Evolutionary conservation across 2,329 filamentous ascomycete species (phyloP), one percentile per base, ranked within the genome.

Genomic region (Rosellinia necatrix): DNA sequence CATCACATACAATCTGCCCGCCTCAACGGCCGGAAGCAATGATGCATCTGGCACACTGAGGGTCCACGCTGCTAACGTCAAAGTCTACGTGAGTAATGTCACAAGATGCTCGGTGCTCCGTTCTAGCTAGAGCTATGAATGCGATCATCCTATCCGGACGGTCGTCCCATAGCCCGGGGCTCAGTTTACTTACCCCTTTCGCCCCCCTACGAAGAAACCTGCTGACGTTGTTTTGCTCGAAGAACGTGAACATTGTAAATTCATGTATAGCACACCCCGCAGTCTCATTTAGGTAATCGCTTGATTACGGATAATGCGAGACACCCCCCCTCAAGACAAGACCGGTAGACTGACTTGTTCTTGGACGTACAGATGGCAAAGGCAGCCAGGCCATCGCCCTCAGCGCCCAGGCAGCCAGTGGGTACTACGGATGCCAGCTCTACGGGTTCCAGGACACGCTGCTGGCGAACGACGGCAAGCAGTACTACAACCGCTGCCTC

Each of bases 231-330:
- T 22, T 15, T 49, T 30, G n/a, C n/a, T n/a, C n/a, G 19, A 41
- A 60, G 58, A 88, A 88, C 61, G 75, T 88, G 67, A 83, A 80
- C 50, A 70, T 81, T 9, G 70, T 71, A 10, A 81, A 81, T 61
- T 72, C 71, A 0, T 77, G 64, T 67, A 41, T 37, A 62, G 63
- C 27, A 4, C 5, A 2, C 10, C 24, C 21, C n/a, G n/a, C 6
- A 10, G 21, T 3, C 19, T 44, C 27, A 19, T 35, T 32, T 12
- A 13, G 15, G 21, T 6, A 38, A 49, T n/a, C 32, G 34, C 17
- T n/a, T 10, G 27, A 34, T 35, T 15, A 30, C 4, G 15, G 29
- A 29, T 30, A 27, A 25, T 3, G 8, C n/a, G n/a, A 8, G 13
- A 38, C n/a, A n/a, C n/a, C n/a, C n/a, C n/a, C 32, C 2, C 6